These are phyloP conservation scores for Entomortierella chlamydospora DNA, from an alignment of 192 early-diverging fungal genomes.

Conservation along the genomic window DNA sequence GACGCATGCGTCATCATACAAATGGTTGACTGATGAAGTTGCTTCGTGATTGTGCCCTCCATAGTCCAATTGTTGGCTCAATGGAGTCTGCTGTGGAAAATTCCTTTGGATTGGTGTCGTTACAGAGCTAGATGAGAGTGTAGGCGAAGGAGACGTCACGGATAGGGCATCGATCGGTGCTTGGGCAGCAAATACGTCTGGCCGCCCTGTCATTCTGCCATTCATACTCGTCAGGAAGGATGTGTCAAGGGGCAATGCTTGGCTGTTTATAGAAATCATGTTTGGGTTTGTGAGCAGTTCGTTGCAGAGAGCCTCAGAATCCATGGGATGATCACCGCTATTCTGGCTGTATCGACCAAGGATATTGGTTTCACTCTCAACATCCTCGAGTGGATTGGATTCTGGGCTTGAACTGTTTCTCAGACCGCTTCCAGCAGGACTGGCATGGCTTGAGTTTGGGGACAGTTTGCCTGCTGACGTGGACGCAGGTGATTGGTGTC, in stretches of 20 bases:
- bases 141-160: slow-evolving; percentile 13
- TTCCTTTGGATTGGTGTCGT: neutral
- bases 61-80: slow-evolving; percentile 13
- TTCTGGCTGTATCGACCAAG: neutral
- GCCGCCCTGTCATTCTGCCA: neutral
- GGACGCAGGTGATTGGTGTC: slow-evolving; percentile 2
- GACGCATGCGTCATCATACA: slow-evolving; percentile 26
- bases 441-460: slow-evolving; percentile 25
- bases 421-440: slow-evolving; percentile 24
- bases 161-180: neutral
- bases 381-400: slow-evolving; percentile 12
- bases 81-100: slow-evolving; percentile 23
- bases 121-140: slow-evolving; percentile 1
- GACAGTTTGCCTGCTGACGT: neutral
- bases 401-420: slow-evolving; percentile 33
- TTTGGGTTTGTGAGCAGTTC: neutral
- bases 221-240: slow-evolving; percentile 5
- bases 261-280: neutral
- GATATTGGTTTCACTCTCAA: neutral
- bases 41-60: neutral
- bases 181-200: neutral
- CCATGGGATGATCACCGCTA: neutral
- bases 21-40: neutral
- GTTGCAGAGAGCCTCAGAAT: neutral
- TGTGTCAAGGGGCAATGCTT: slow-evolving; percentile 1